These are phyloP conservation scores for Cynanchum wilfordii DNA, from an alignment of 257 asterid species.

Conservation along the genomic window DNA sequence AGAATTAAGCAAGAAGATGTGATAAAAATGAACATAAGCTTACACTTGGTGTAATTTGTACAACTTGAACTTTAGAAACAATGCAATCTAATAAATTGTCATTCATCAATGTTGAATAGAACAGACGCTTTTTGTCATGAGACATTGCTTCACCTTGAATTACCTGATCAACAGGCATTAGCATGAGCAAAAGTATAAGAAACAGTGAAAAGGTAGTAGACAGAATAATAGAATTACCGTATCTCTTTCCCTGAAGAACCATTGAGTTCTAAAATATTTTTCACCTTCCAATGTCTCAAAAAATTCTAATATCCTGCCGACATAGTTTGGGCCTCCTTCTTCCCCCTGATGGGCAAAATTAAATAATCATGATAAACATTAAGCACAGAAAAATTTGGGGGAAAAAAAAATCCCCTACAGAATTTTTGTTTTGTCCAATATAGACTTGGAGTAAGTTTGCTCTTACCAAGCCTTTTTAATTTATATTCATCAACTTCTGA, in stretches of 20 bases:
- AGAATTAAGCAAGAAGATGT: not conserved
- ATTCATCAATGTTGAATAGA: slow-evolving; percentile 60
- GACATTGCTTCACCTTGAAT: slow-evolving; percentile 43
- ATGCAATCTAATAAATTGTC: slow-evolving; percentile 75
- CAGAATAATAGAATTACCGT: slow-evolving; percentile 44
- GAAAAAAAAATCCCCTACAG: not conserved
- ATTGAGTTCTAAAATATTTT: slow-evolving; percentile 72
- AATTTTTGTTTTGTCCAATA: not conserved
- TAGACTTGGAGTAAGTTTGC: not conserved
- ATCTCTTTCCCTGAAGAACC: slow-evolving; percentile 81
- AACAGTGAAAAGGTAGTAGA: not conserved
- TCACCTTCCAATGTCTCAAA: slow-evolving; percentile 60
- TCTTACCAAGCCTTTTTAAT: not conserved
- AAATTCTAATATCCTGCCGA: slow-evolving; percentile 72
- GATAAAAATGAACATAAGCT: slow-evolving; percentile 10
- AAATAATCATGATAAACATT: slow-evolving; percentile 21
- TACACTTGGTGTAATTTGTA: slow-evolving; percentile 48
- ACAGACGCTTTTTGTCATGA: slow-evolving; percentile 66
- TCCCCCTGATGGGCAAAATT: slow-evolving; percentile 57
- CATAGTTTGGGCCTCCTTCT: slow-evolving; percentile 49
- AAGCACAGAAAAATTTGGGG: slow-evolving; percentile 28
- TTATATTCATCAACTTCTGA: not conserved
- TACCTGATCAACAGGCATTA: slow-evolving; percentile 37
- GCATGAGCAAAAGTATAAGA: not conserved
- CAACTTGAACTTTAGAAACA: slow-evolving; percentile 59